These are phyloP conservation scores for Sistotremastrum suecicum DNA, from an alignment of 768 basidiomycete genomes.

Conservation along the genomic window DNA sequence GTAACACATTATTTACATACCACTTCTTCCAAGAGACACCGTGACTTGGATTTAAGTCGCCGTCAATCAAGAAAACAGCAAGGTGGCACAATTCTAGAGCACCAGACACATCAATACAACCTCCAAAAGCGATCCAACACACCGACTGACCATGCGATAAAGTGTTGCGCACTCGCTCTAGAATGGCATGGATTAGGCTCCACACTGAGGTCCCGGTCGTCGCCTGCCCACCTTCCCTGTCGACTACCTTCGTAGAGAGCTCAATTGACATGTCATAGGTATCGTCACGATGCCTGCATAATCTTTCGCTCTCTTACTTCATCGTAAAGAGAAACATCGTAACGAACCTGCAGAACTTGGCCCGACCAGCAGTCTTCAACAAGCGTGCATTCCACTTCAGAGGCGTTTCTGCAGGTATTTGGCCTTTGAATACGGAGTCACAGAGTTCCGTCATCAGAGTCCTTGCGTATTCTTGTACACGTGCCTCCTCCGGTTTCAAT, in stretches of 20 bases:
- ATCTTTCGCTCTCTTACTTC: slow-evolving; percentile 2
- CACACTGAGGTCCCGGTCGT: not conserved
- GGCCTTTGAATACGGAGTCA: slow-evolving; percentile 34
- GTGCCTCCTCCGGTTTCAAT: slow-evolving; percentile 22
- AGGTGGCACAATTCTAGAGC: slow-evolving; percentile 67
- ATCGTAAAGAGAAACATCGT: not conserved
- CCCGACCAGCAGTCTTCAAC: slow-evolving; percentile 55
- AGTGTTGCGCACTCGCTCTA: slow-evolving; percentile 72
- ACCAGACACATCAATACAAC: too few species aligned
- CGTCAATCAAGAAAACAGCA: slow-evolving; percentile 72
- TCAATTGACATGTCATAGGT: slow-evolving; percentile 52
- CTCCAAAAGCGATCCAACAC: too few species aligned
- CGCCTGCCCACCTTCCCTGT: slow-evolving; percentile 46
- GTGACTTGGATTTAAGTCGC: slow-evolving; percentile 56
- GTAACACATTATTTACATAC: slow-evolving; percentile 22
- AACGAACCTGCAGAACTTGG: slow-evolving; percentile 44
- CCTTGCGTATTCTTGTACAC: slow-evolving; percentile 38
- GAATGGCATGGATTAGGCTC: not conserved
- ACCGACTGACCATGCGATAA: slow-evolving; percentile 43
- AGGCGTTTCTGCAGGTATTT: slow-evolving; percentile 38
- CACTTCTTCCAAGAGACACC: slow-evolving; percentile 61
- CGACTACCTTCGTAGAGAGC: slow-evolving; percentile 71
- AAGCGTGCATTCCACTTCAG: slow-evolving; percentile 57
- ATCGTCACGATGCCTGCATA: slow-evolving; percentile 38
- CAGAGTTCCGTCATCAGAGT: slow-evolving; percentile 51